A percentile compares a stretch with the other conserved stretches of the same genome.
phyloP scores from a whole-genome alignment of 768 basidiomycete genomes.

The Bullera alba region DNA sequence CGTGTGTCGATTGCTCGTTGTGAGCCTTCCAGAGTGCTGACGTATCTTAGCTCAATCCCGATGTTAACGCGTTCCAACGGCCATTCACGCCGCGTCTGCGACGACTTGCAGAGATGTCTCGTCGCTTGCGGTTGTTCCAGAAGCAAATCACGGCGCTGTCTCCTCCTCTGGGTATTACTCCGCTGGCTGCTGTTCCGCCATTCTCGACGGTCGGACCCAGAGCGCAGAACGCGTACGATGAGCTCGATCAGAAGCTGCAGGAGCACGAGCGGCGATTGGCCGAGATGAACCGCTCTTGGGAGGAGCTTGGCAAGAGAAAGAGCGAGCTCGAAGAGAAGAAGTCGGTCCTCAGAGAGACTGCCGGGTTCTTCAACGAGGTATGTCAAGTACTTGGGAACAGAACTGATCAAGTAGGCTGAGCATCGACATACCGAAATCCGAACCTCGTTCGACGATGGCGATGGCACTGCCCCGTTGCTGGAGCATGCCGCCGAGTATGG shows the following conservation, averaged over 20 bases:
- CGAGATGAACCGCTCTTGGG: constrained; percentile 91
- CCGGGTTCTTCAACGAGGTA: constrained; percentile 87
- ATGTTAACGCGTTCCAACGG: constrained; percentile 94
- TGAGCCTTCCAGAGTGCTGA: not conserved
- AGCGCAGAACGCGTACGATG: constrained; percentile 86
- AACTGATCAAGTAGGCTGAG: constrained; percentile 56
- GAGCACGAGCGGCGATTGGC: constrained; percentile 77
- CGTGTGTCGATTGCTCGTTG: constrained; percentile 51
- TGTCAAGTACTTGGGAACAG: too few species aligned
- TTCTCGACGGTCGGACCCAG: constrained; percentile 85
- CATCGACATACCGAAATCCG: constrained; percentile 71
- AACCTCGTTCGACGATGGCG: constrained; percentile 83
- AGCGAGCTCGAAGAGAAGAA: constrained; percentile 85
- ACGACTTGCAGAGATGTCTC: constrained; percentile 89
- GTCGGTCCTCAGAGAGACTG: constrained; percentile 91
- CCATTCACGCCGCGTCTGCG: constrained; percentile 95
- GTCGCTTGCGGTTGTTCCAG: constrained; percentile 83
- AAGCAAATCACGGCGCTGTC: constrained; percentile 79
- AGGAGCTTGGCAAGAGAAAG: constrained; percentile 73
- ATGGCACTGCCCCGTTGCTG: constrained; percentile 61
- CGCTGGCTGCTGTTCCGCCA: constrained; percentile 77
- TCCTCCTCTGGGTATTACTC: constrained; percentile 71
- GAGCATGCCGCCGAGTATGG: constrained; percentile 68
- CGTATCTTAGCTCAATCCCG: constrained; percentile 70
- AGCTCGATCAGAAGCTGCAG: constrained; percentile 75